Conservation (phyloP, 441 rosid species). For the Adansonia madagascariensis region DNA sequence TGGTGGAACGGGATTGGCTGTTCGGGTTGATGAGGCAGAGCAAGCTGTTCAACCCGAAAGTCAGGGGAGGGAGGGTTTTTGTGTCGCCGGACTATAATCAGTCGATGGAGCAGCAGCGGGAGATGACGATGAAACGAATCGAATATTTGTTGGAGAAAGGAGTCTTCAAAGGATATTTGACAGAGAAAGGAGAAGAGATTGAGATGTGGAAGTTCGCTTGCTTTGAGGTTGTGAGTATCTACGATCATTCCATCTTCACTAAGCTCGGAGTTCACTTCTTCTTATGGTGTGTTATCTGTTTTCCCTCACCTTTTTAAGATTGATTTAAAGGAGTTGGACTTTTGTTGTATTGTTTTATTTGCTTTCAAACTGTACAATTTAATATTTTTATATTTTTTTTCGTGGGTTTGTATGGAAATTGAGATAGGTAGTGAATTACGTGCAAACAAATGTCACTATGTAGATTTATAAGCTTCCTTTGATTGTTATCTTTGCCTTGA, state of each 20-base stretch:
- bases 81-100: constrained; percentile 73
- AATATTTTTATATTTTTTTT: no score
- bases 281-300: constrained; percentile 56
- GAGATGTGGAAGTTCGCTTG: constrained; percentile 63
- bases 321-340: not conserved
- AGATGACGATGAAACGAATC: constrained; percentile 72
- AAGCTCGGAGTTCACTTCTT: constrained; percentile 82
- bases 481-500: no score
- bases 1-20: constrained; percentile 77
- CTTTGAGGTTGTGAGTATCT: constrained; percentile 56
- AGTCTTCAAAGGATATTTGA: constrained; percentile 72
- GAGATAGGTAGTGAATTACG: no score
- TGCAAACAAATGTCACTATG: not conserved
- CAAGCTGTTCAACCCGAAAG: constrained; percentile 66
- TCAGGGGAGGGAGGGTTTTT: constrained; percentile 65
- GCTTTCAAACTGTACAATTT: no score
- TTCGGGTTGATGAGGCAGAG: constrained; percentile 68
- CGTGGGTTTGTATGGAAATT: no score
- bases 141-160: constrained; percentile 57
- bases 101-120: constrained; percentile 90
- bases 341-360: not conserved
- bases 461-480: no score
- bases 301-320: no score
- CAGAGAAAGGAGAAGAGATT: constrained; percentile 49
- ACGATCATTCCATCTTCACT: constrained; percentile 69